Evolutionary conservation across 371 early-diverging fungal species (phyloP).

Genomic region (Rhizopus sp.): DNA sequence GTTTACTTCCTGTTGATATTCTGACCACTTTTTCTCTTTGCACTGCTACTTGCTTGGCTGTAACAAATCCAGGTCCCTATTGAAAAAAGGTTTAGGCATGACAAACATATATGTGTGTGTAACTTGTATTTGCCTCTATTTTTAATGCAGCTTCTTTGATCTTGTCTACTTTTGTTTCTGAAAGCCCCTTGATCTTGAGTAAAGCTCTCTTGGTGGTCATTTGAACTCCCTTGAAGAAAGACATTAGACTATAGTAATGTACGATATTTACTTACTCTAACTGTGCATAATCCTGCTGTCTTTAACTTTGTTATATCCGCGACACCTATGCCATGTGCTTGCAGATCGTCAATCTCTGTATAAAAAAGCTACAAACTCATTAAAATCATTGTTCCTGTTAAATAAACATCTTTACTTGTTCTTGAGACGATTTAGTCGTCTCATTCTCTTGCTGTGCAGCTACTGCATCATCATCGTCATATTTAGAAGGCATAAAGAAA

Average conservation of each 20-base stretch:
- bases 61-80: constrained; percentile 69
- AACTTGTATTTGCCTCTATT: constrained; percentile 35
- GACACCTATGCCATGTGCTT: constrained; percentile 68
- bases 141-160: constrained; percentile 76
- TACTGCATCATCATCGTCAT: constrained; percentile 9
- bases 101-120: background rate
- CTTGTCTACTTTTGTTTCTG: constrained; percentile 90
- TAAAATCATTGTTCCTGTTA: no score
- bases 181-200: constrained; percentile 77
- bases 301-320: constrained; percentile 87
- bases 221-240: constrained; percentile 66
- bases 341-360: constrained; percentile 51
- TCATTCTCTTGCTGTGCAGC: background rate
- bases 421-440: background rate
- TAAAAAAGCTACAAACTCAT: constrained; percentile 42
- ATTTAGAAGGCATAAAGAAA: constrained; percentile 22
- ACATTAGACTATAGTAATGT: background rate
- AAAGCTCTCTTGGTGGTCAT: constrained; percentile 78
- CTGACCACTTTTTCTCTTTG: constrained; percentile 80
- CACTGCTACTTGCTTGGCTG: constrained; percentile 82
- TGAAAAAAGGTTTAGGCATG: background rate
- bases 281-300: constrained; percentile 78
- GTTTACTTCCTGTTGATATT: constrained; percentile 89
- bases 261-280: constrained; percentile 33
- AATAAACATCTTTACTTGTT: constrained; percentile 1